A percentile compares a stretch with the other conserved stretches of the same genome.
Evolutionary conservation across 257 asterid species (phyloP).

Genomic region (Capsicum rhomboideum): DNA sequence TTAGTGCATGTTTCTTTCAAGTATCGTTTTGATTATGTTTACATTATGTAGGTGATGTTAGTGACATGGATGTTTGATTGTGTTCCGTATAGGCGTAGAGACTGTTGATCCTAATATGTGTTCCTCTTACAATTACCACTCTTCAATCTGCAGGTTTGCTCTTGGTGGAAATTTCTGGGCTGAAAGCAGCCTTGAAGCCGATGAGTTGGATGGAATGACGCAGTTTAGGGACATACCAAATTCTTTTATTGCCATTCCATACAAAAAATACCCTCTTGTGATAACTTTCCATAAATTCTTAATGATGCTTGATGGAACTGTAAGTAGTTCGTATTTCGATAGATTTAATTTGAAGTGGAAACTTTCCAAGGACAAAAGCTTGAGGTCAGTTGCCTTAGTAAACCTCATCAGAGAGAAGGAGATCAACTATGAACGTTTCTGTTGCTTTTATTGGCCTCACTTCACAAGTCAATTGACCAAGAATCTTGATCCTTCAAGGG

Average conservation of each 20-base stretch:
- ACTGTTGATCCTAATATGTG: not conserved
- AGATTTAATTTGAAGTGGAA: constrained; percentile 22
- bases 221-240: constrained; percentile 48
- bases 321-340: constrained; percentile 42
- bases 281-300: constrained; percentile 57
- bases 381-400: constrained; percentile 34
- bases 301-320: constrained; percentile 69
- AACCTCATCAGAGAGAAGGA: constrained; percentile 41
- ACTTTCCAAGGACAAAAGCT: constrained; percentile 12
- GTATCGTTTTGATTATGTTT: not conserved
- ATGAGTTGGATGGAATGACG: constrained; percentile 36
- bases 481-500: constrained; percentile 43
- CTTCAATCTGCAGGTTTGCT: constrained; percentile 30
- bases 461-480: constrained; percentile 29
- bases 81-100: not conserved
- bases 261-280: constrained; percentile 46
- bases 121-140: not conserved
- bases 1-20: not conserved
- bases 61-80: not conserved
- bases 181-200: constrained; percentile 18
- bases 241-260: constrained; percentile 34
- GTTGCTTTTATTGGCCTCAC: constrained; percentile 48
- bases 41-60: not conserved
- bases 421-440: constrained; percentile 43
- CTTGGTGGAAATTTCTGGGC: constrained; percentile 9